Conservation (phyloP, 2,329 filamentous ascomycete genomes). For the Penicillium sp. region DNA sequence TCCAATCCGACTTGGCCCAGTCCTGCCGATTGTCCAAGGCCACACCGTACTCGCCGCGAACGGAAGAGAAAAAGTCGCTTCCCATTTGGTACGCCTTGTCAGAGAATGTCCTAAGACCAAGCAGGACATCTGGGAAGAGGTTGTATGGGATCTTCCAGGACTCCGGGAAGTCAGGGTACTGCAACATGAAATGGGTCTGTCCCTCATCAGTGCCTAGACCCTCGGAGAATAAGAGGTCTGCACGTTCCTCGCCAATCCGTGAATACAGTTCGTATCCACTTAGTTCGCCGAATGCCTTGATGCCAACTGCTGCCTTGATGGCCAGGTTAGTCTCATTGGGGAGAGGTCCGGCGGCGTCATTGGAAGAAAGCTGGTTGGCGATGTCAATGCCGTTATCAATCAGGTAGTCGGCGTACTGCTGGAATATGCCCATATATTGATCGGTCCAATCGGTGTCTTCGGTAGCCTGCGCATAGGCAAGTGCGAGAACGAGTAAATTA, state of each 20-base stretch:
- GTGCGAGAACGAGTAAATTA: conserved; percentile 38
- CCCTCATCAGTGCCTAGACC: conserved; percentile 34
- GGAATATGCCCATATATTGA: conserved; percentile 35
- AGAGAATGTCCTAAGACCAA: conserved; percentile 39
- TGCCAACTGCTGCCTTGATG: conserved; percentile 46
- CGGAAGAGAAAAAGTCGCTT: conserved; percentile 34
- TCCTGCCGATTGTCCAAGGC: conserved; percentile 39
- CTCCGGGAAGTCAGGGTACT: conserved; percentile 33
- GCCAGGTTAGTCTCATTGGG: conserved; percentile 47
- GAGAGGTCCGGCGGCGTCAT: conserved; percentile 40
- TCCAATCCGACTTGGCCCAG: conserved; percentile 46
- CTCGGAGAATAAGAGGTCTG: conserved; percentile 33
- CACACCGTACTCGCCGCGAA: conserved; percentile 37
- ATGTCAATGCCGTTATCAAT: conserved; percentile 39
- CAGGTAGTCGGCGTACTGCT: conserved; percentile 42
- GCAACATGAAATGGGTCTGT: conserved; percentile 40
- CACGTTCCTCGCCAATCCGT: conserved; percentile 33
- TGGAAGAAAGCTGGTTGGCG: conserved; percentile 40
- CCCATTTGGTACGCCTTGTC: conserved; percentile 35
- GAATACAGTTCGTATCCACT: conserved; percentile 38
- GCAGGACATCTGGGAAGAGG: conserved; percentile 40
- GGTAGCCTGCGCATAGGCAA: conserved; percentile 38
- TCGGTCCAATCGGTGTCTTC: conserved; percentile 37
- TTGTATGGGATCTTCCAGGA: conserved; percentile 42
- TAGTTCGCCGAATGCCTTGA: conserved; percentile 44